These are phyloP conservation scores for Talaromyces sp. DNA, from an alignment of 2,329 filamentous ascomycete species.

Conservation along the genomic window DNA sequence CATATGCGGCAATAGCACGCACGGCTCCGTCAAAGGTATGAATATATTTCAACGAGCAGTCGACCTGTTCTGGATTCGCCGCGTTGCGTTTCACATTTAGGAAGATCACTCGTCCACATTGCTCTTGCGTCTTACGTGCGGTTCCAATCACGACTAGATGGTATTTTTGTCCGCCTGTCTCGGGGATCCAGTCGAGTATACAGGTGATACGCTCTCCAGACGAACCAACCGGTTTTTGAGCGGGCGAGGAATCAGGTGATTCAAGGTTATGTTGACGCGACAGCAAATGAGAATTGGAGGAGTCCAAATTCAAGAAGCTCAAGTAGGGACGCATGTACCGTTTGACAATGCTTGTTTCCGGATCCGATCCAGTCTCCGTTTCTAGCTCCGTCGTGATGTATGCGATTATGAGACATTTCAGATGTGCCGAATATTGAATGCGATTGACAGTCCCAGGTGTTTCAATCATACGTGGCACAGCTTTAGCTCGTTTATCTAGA, in stretches of 20 bases:
- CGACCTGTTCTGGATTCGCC: constrained; percentile 27
- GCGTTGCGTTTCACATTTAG: constrained; percentile 32
- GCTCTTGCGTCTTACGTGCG: constrained; percentile 27
- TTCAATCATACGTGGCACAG: constrained; percentile 40
- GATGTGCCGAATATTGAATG: constrained; percentile 44
- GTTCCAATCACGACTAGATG: constrained; percentile 43
- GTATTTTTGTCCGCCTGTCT: constrained; percentile 34
- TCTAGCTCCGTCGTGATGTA: constrained; percentile 32
- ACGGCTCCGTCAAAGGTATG: constrained; percentile 38
- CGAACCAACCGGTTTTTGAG: constrained; percentile 31
- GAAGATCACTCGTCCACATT: constrained; percentile 38
- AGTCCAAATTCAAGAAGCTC: constrained; percentile 40
- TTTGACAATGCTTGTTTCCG: constrained; percentile 28
- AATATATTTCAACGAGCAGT: constrained; percentile 36
- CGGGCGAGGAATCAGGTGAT: not conserved
- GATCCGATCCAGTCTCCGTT: constrained; percentile 18
- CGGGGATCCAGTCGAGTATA: constrained; percentile 41
- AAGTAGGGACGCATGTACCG: constrained; percentile 34
- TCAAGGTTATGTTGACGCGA: constrained; percentile 12
- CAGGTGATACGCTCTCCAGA: constrained; percentile 42
- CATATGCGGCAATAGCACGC: constrained; percentile 56
- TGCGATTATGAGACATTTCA: constrained; percentile 50
- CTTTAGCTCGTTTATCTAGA: constrained; percentile 41
- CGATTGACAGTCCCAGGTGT: constrained; percentile 42
- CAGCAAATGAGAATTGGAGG: constrained; percentile 24